These are phyloP conservation scores for Striga hermonthica DNA, from an alignment of 305 asterid genomes.

Conservation along the genomic window DNA sequence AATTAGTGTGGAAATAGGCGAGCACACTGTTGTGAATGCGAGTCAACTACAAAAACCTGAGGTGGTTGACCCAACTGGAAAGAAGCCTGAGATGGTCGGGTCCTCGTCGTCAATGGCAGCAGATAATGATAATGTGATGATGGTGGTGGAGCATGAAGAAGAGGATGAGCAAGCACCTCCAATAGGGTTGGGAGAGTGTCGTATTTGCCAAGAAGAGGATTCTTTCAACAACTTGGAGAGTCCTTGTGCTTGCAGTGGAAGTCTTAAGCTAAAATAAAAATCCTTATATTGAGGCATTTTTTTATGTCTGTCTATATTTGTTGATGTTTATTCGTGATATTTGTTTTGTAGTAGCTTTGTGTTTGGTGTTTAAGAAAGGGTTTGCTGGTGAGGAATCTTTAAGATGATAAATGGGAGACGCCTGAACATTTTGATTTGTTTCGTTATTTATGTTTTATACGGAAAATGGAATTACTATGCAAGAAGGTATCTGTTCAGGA, in stretches of 20 bases:
- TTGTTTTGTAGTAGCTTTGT: neutral
- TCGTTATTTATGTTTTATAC: neutral
- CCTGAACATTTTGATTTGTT: neutral
- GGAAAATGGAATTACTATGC: neutral
- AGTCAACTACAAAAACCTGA: conserved; percentile 48
- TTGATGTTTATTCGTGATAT: neutral
- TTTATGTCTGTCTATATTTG: neutral
- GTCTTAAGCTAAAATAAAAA: conserved; percentile 65
- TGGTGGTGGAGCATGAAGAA: conserved; percentile 48
- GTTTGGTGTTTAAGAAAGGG: conserved; percentile 3
- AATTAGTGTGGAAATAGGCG: conserved; percentile 44
- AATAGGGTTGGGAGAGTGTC: conserved; percentile 77
- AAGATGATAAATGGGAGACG: conserved; percentile 10
- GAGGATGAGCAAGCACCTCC: conserved; percentile 62
- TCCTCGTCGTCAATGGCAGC: conserved; percentile 43
- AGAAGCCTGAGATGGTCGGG: conserved; percentile 47
- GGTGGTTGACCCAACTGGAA: conserved; percentile 43
- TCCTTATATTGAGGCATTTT: conserved; percentile 20
- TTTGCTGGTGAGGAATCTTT: conserved; percentile 13
- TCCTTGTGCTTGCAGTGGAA: conserved; percentile 94
- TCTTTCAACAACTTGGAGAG: conserved; percentile 67
- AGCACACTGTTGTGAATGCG: conserved; percentile 45
- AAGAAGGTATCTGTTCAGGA: neutral
- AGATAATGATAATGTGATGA: conserved; percentile 38
- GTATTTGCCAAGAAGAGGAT: conserved; percentile 97